Evolutionary conservation across 1,284 basidiomycete species (phyloP).

Genomic region (Phenoliferia sp.): DNA sequence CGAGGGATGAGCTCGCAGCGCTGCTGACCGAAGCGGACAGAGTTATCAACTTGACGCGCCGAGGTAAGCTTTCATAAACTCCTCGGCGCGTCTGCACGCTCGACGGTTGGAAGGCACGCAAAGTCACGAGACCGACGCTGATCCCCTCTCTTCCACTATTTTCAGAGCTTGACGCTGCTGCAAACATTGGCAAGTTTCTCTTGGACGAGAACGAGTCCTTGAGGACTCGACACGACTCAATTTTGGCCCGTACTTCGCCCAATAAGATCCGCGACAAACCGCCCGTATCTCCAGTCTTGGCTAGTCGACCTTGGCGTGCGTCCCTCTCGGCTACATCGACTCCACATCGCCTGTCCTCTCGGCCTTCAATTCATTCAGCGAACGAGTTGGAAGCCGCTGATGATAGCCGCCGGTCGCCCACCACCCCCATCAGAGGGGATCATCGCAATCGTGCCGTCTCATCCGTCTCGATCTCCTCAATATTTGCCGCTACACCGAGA

Average conservation of each 20-base stretch:
- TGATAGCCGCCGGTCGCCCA: not conserved
- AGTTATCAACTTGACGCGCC: constrained; percentile 60
- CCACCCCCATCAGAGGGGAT: constrained; percentile 3
- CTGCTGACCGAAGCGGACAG: constrained; percentile 46
- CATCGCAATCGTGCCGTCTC: constrained; percentile 25
- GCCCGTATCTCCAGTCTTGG: not conserved
- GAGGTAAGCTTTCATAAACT: not conserved
- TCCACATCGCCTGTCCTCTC: not conserved
- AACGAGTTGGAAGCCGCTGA: not conserved
- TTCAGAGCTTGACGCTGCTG: constrained; percentile 62
- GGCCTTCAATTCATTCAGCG: not conserved
- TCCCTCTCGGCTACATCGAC: constrained; percentile 9
- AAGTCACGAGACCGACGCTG: not conserved
- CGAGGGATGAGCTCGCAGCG: constrained; percentile 64
- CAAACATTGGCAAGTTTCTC: constrained; percentile 61
- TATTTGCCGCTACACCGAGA: constrained; percentile 42
- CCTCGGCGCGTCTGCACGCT: not conserved
- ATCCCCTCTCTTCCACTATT: not conserved
- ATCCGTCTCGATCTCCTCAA: constrained; percentile 44
- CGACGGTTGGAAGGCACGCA: not conserved
- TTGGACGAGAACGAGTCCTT: constrained; percentile 63
- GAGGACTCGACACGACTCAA: constrained; percentile 48
- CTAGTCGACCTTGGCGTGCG: constrained; percentile 2
- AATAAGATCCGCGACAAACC: not conserved
- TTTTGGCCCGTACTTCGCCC: constrained; percentile 29